Conservation (phyloP, 495 filamentous ascomycete species). For the Penicillium bialowiezense region DNA sequence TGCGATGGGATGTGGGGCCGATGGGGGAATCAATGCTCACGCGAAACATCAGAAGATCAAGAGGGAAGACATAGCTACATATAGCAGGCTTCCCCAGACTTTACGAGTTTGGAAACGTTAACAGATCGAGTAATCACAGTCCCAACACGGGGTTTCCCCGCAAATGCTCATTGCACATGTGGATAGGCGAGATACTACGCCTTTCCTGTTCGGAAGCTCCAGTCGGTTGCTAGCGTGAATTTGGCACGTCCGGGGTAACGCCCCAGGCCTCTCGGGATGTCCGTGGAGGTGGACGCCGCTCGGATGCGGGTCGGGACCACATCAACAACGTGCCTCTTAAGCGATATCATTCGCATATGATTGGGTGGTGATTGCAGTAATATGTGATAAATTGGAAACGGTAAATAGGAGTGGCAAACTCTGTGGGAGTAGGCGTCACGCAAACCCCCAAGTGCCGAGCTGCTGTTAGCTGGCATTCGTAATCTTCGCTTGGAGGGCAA, state of each 20-base stretch:
- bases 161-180: not conserved
- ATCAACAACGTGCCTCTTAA: slow-evolving; percentile 6
- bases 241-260: not conserved
- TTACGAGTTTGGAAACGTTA: not conserved
- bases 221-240: not conserved
- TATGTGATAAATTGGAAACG: not conserved
- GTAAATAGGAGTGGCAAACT: not conserved
- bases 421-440: too few relatives aligned
- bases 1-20: not conserved
- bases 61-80: not conserved
- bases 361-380: not conserved
- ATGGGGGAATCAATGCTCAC: not conserved
- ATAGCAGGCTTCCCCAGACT: not conserved
- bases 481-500: too few relatives aligned
- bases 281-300: slow-evolving; percentile 16
- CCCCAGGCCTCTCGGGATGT: slow-evolving; percentile 8
- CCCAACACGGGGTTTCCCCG: not conserved
- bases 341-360: not conserved
- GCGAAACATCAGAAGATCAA: not conserved
- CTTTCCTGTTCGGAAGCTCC: not conserved
- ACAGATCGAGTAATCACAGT: not conserved
- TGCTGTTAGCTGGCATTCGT: too few relatives aligned
- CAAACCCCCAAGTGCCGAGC: too few relatives aligned
- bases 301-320: slow-evolving; percentile 26
- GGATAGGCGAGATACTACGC: not conserved